Evolutionary conservation across 257 asterid species (phyloP), one percentile per base, ranked within the genome.

Genomic region (Euphrasia confusa): DNA sequence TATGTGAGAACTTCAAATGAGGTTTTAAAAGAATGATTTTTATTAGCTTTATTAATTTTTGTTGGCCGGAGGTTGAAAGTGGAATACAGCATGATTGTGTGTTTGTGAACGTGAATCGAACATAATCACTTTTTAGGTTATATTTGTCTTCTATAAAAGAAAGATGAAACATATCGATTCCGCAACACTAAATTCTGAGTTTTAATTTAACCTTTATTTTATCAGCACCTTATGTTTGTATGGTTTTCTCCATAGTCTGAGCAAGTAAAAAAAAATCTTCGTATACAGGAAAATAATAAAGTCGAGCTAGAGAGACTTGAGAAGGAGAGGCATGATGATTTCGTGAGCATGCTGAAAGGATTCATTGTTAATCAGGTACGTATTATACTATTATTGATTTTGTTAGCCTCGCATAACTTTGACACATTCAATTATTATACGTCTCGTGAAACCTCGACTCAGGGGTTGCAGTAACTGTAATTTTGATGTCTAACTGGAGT

Each of bases 301-400:
- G 89, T 73, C 60, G 99, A 92, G 79, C 81, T 89, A 53, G 99
- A 78, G 71, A 89, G 99, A 84, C 79, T 89, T 35, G 97, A 89
- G 65, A 77, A 69, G 71, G 97, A 92, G 85, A 83, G 81, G 75
- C 87, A 69, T 30, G 95, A 86, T 64, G 99, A 92, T 80, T 81
- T 92, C 73, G 56, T 89, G 68, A 75, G 71, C 81, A 92, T 92
- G 99, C 78, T 92, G 72, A 89, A 74, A 77, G 99, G 99, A 66
- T 92, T 92, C 67, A 68, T 92, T 60, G 93, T 86, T 66, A 92
- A 92, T 80, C 99, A 92, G 98, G 98, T 86, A 77, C 30, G 3
- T 49, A 9, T 8, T 53, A 21, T 67, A 48, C 48, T 30, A 2
- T 54, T 35, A 5, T 44, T 48, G 14, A 11, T 39, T n/a, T 56